phyloP scores from a whole-genome alignment of 2,329 filamentous ascomycete genomes.

The Pseudogymnoascus sp. region DNA sequence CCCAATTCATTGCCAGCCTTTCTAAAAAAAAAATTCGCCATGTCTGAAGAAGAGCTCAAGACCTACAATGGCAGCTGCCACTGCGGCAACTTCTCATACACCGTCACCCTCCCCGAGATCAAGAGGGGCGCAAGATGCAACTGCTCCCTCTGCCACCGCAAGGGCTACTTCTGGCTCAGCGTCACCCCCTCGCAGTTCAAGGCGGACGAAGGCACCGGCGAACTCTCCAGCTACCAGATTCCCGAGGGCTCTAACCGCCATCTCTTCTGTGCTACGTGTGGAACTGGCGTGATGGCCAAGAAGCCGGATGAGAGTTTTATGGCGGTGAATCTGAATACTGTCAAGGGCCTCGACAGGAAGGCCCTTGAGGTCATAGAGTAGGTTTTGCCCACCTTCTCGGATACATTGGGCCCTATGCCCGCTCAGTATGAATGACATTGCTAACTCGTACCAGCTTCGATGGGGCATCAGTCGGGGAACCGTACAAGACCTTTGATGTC shows the following conservation, averaged over 20 bases:
- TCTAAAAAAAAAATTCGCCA: neutral
- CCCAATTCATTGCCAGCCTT: neutral
- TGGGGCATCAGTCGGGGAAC: neutral
- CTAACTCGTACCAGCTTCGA: neutral
- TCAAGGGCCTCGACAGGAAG: neutral
- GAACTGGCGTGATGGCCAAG: neutral
- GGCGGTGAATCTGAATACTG: neutral
- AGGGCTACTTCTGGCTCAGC: neutral
- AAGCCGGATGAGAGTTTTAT: neutral
- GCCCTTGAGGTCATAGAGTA: neutral
- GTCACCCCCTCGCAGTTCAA: neutral
- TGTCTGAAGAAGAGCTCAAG: conserved; percentile 1
- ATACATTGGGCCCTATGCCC: neutral
- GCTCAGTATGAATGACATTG: neutral
- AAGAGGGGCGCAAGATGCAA: neutral
- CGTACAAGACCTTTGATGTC: neutral
- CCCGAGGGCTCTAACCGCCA: neutral
- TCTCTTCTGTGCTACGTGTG: conserved; percentile 1
- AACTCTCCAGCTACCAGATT: neutral
- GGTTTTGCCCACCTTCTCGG: neutral
- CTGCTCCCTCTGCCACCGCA: conserved; percentile 3
- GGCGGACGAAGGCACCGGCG: neutral
- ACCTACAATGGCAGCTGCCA: conserved; percentile 2
- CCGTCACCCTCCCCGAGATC: neutral
- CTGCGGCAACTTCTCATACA: neutral